phyloP scores from a whole-genome alignment of 2,329 filamentous ascomycete species.

The Cercospora beticola region DNA sequence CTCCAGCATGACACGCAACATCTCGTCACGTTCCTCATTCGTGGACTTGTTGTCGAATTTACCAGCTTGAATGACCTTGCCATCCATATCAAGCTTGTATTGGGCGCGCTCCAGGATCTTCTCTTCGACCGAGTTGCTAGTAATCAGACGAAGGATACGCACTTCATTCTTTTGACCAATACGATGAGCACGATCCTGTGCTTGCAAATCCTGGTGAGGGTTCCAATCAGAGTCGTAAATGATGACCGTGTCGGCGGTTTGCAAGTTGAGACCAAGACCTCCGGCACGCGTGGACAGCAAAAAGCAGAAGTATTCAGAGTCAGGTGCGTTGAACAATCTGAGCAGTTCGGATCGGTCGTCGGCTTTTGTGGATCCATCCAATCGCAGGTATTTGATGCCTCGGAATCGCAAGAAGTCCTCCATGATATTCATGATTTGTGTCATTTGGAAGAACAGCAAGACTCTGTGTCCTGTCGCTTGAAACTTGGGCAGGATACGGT shows the following conservation, averaged over 20 bases:
- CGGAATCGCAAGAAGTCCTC: slow-evolving; percentile 91
- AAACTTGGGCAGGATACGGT: slow-evolving; percentile 92
- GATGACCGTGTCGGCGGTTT: slow-evolving; percentile 97
- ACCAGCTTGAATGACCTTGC: slow-evolving; percentile 98
- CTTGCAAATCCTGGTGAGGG: slow-evolving; percentile 97
- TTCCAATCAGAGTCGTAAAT: slow-evolving; percentile 99
- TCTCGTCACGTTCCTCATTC: slow-evolving; percentile 94
- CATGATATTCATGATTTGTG: slow-evolving; percentile 99
- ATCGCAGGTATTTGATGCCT: slow-evolving; percentile 79
- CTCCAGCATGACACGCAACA: slow-evolving; percentile 90
- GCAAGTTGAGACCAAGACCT: slow-evolving; percentile 94
- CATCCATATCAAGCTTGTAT: slow-evolving; percentile 98
- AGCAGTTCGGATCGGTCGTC: slow-evolving; percentile 93
- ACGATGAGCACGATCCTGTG: slow-evolving; percentile 99
- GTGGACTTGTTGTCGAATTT: slow-evolving; percentile 99
- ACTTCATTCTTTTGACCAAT: slow-evolving; percentile 99
- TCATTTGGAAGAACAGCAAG: slow-evolving; percentile 99
- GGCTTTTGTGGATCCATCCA: slow-evolving; percentile 96
- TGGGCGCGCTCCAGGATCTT: slow-evolving; percentile 96
- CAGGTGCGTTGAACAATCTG: slow-evolving; percentile 81
- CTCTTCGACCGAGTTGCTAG: slow-evolving; percentile 94
- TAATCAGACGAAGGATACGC: slow-evolving; percentile 91
- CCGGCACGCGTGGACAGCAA: slow-evolving; percentile 96
- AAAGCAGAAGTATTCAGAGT: slow-evolving; percentile 96
- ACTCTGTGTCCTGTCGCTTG: slow-evolving; percentile 87